These are phyloP conservation scores for Geoglossum cookeanum DNA, from an alignment of 2,329 filamentous ascomycete species.

Conservation along the genomic window DNA sequence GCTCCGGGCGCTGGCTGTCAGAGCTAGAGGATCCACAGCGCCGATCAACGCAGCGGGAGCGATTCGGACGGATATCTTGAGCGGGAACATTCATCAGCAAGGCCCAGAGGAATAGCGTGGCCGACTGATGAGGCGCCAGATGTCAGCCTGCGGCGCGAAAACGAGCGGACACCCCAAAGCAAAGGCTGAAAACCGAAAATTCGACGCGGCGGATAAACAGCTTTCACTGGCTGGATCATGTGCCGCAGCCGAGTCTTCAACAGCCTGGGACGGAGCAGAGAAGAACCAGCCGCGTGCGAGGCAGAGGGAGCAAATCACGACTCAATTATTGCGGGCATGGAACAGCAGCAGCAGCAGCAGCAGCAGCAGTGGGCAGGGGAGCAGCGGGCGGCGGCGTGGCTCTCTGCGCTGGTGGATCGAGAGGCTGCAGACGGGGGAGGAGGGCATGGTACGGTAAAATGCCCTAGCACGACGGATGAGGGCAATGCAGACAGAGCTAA, in stretches of 20 bases:
- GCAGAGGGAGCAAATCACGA: too few relatives aligned
- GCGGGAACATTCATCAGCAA: neutral
- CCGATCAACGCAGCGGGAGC: neutral
- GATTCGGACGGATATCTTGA: neutral
- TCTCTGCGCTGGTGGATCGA: too few relatives aligned
- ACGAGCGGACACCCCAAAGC: neutral
- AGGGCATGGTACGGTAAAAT: too few relatives aligned
- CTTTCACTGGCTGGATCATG: neutral
- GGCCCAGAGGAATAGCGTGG: neutral
- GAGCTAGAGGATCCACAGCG: neutral
- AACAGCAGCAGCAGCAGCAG: too few relatives aligned
- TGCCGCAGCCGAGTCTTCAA: neutral
- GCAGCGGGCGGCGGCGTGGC: too few relatives aligned
- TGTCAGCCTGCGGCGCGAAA: conserved; percentile 3
- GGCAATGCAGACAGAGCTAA: too few relatives aligned
- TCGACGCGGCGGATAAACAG: neutral
- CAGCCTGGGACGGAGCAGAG: neutral
- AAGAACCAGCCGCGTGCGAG: neutral
- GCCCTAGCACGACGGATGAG: too few relatives aligned
- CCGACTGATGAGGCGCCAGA: neutral
- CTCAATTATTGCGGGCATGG: too few relatives aligned
- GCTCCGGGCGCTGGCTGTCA: neutral
- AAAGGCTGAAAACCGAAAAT: neutral
- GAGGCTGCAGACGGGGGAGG: too few relatives aligned
- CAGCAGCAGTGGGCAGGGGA: too few relatives aligned